These are phyloP conservation scores for Boletus vinaceobasis DNA, from an alignment of 768 basidiomycete genomes.

Conservation along the genomic window DNA sequence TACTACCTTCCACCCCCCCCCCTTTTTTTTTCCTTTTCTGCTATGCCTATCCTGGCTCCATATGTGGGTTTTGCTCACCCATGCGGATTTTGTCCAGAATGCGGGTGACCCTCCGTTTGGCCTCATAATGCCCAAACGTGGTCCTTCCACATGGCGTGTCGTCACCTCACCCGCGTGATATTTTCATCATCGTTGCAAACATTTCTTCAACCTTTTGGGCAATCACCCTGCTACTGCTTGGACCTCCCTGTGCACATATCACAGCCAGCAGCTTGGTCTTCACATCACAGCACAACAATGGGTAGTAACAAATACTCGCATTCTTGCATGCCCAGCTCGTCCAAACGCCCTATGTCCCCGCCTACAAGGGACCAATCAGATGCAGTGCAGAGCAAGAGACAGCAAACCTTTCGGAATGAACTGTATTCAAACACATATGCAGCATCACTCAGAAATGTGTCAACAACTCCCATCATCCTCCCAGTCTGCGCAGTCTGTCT, in stretches of 20 bases:
- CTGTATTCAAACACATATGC: no score
- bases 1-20: no score
- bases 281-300: no score
- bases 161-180: neutral
- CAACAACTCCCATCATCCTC: neutral
- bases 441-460: no score
- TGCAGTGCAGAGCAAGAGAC: rapidly evolving
- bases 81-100: neutral
- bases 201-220: no score
- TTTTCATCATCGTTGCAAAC: no score
- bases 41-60: neutral
- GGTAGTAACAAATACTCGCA: no score
- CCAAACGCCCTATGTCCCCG: neutral
- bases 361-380: neutral
- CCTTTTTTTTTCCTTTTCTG: no score
- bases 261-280: no score
- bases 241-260: no score
- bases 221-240: no score
- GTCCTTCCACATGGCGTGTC: neutral
- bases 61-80: neutral
- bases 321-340: no score
- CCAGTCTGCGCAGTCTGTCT: neutral
- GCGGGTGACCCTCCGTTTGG: neutral
- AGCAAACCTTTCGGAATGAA: neutral
- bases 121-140: neutral